Percentiles rank a stretch among this genome's conserved stretches.
Conservation (phyloP, 345 rosid species). For the Pistacia integerrima region DNA sequence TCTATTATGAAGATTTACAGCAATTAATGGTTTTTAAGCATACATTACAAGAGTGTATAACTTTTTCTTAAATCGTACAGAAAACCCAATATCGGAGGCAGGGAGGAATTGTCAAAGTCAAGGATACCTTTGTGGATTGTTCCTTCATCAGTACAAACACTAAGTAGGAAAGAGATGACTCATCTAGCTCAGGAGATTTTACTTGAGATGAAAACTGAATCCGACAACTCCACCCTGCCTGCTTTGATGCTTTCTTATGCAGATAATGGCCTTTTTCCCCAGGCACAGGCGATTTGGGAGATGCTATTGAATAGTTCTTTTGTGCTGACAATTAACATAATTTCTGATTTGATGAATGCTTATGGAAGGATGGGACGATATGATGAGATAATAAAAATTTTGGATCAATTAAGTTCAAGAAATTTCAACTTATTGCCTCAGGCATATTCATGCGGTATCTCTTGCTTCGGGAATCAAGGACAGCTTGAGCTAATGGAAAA, state of each 20-base stretch:
- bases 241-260: constrained; percentile 59
- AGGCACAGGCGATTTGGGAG: constrained; percentile 52
- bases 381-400: constrained; percentile 39
- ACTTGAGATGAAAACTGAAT: constrained; percentile 45
- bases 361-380: constrained; percentile 46
- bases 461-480: constrained; percentile 63
- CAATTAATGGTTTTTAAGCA: not conserved
- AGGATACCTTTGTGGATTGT: constrained; percentile 37
- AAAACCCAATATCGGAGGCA: constrained; percentile 29
- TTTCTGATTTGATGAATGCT: constrained; percentile 54
- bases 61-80: constrained; percentile 25
- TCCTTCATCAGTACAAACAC: constrained; percentile 37
- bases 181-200: constrained; percentile 45
- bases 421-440: constrained; percentile 29
- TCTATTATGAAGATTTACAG: not conserved
- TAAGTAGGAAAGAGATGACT: constrained; percentile 35
- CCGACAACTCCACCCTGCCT: constrained; percentile 36
- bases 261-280: constrained; percentile 40
- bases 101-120: constrained; percentile 20
- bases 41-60: too few relatives aligned
- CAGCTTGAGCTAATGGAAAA: constrained; percentile 67
- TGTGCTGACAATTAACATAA: constrained; percentile 35
- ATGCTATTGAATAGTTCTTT: constrained; percentile 48
- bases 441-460: constrained; percentile 53
- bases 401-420: constrained; percentile 43